Base-by-base conservation (phyloP, 2,329 filamentous ascomycete genomes). In the Ciborinia camelliae region DNA sequence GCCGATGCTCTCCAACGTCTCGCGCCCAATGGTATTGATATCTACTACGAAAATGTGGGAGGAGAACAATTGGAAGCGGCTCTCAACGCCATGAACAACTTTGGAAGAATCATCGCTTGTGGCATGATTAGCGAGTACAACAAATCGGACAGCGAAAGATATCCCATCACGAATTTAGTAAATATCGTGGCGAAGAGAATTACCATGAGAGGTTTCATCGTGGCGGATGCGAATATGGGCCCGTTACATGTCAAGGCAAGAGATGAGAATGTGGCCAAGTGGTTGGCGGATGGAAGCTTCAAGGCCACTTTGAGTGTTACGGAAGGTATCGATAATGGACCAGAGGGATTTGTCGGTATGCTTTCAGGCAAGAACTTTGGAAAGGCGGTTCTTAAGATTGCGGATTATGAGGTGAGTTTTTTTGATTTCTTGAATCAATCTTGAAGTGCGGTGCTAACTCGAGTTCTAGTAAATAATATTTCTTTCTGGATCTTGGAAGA, bases 11-110 rank as follows among this genome's bases (percentile, higher is more conserved):
- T 92, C 55, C 77, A 80, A 69, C 82, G 88, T 65, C 81, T 92
- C 8, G 88, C 88, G 0, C 89, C 89, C 1, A 76, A 91, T 28
- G 90, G 90, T 8, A 81, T 93, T 66, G 89, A 92, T 73, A 91
- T 92, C 74, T 92, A 92, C 79, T 93, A 88, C 73, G 90, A 92
- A 77, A 92, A 92, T 70, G 90, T 90, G 8, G 90, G 90, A 26
- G 90, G 89, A 47, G 88, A 90, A 76, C 87, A 90, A 68, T 81
- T 92, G 61, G 86, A 90, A 69, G 88, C 88, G 47, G 86, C 87
- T 0, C 77, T 92, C 55, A 79, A 82, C 32, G 79, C 80, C 60
- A 80, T 90, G 77, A 91, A 90, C 66, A 71, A 79, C 62, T 84
- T 81, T 65, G 90, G 88, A 8, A 82, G 89, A 65, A 86, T 92